phyloP scores from a whole-genome alignment of 345 rosid genomes.

The Linum trigynum region DNA sequence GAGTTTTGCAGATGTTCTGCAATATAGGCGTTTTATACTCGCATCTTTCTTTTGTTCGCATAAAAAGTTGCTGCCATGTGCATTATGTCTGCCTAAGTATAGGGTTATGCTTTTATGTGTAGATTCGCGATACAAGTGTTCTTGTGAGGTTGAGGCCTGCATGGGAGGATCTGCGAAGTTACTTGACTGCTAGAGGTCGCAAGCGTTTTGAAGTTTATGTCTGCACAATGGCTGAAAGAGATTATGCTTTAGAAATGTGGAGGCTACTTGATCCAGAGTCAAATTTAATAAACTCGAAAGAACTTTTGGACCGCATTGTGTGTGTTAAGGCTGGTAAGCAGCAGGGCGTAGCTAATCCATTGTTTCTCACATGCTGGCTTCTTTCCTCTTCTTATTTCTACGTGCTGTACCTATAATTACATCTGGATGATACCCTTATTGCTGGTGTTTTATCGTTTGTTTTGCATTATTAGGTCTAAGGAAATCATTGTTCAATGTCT shows the following conservation, averaged over 20 bases:
- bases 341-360: slow-evolving; percentile 9
- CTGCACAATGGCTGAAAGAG: slow-evolving; percentile 99
- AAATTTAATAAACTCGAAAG: slow-evolving; percentile 67
- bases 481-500: slow-evolving; percentile 84
- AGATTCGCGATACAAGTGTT: slow-evolving; percentile 98
- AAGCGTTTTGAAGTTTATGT: slow-evolving; percentile 99
- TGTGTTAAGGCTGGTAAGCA: slow-evolving; percentile 89
- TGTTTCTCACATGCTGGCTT: slow-evolving; percentile 1
- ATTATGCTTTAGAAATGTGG: slow-evolving; percentile 99
- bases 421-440: slow-evolving; percentile 1
- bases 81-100: slow-evolving; percentile 11
- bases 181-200: slow-evolving; percentile 91
- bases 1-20: slow-evolving; percentile 1
- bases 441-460: slow-evolving; percentile 1
- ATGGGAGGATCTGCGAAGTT: slow-evolving; percentile 91
- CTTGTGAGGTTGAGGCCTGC: slow-evolving; percentile 99
- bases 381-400: slow-evolving; percentile 1
- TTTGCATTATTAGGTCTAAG: slow-evolving; percentile 41
- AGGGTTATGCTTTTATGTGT: neutral
- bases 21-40: neutral
- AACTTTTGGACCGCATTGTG: slow-evolving; percentile 71
- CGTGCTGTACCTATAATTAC: neutral
- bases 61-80: neutral
- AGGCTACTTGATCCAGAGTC: slow-evolving; percentile 99
- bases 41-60: slow-evolving; percentile 1